Evolutionary conservation across 2,329 filamentous ascomycete species (phyloP).

Genomic region (Grosmannia penicillata): DNA sequence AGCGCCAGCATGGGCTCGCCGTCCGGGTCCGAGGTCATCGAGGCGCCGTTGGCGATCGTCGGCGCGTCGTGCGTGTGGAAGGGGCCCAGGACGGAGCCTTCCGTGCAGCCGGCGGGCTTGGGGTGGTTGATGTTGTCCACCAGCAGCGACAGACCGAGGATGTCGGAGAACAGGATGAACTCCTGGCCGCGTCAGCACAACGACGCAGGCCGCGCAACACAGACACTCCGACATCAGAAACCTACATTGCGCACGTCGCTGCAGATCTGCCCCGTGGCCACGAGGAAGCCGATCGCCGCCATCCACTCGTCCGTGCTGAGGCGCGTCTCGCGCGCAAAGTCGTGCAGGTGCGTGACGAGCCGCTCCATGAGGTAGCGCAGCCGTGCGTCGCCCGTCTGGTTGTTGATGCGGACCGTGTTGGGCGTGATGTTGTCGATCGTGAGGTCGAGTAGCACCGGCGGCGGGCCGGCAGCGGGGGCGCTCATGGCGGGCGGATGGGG

Average conservation of each 20-base stretch:
- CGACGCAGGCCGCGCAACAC: not conserved
- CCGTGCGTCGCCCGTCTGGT: slow-evolving; percentile 47
- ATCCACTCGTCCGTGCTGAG: slow-evolving; percentile 69
- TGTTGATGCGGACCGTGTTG: slow-evolving; percentile 62
- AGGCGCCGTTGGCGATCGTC: slow-evolving; percentile 35
- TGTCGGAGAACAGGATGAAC: slow-evolving; percentile 71
- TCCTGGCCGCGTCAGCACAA: slow-evolving; percentile 22
- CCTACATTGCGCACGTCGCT: slow-evolving; percentile 56
- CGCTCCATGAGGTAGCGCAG: slow-evolving; percentile 59
- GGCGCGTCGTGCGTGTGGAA: slow-evolving; percentile 73
- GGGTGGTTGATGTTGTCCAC: slow-evolving; percentile 76
- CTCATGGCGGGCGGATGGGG: not conserved
- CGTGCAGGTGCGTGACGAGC: slow-evolving; percentile 64
- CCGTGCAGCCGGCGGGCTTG: slow-evolving; percentile 53
- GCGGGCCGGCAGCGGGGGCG: not conserved
- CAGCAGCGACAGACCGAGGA: slow-evolving; percentile 64
- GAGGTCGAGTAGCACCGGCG: slow-evolving; percentile 33
- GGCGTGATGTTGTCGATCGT: slow-evolving; percentile 70
- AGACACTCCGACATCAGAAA: slow-evolving; percentile 4
- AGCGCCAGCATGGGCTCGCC: slow-evolving; percentile 58
- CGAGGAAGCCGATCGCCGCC: slow-evolving; percentile 56
- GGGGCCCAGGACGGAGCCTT: slow-evolving; percentile 68
- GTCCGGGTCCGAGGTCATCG: slow-evolving; percentile 52
- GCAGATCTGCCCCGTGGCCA: slow-evolving; percentile 57
- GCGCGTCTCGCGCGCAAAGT: slow-evolving; percentile 67